Evolutionary conservation across 306 rosid genomes (phyloP).

Genomic region (Glycine soja): DNA sequence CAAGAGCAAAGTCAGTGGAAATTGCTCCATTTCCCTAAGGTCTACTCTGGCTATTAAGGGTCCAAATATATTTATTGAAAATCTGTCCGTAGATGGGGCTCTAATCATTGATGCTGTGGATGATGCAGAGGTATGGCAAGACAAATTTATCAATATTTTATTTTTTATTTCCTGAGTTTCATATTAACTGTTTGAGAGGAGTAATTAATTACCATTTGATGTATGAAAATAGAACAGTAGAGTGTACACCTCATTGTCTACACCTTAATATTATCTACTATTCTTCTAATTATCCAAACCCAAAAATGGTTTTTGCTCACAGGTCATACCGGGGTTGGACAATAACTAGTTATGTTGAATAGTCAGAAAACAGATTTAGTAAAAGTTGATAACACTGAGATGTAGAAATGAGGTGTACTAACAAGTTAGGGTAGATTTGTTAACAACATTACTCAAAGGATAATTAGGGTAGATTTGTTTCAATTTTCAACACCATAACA

Average conservation of each 20-base stretch:
- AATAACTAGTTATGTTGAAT: slow-evolving; percentile 9
- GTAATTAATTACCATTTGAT: not conserved
- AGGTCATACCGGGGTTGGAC: not conserved
- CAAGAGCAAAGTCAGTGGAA: slow-evolving; percentile 76
- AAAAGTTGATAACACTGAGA: slow-evolving; percentile 9
- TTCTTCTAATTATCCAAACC: too few species aligned
- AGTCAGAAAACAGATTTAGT: not conserved
- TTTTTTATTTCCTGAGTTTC: slow-evolving; percentile 25
- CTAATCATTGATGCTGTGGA: slow-evolving; percentile 71
- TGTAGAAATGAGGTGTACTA: not conserved
- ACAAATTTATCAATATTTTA: slow-evolving; percentile 15
- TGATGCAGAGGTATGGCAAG: slow-evolving; percentile 70
- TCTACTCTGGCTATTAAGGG: slow-evolving; percentile 88
- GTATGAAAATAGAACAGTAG: not conserved
- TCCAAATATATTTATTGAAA: slow-evolving; percentile 59
- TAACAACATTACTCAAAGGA: not conserved
- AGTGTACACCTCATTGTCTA: too few species aligned
- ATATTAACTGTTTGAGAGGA: not conserved
- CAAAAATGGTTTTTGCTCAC: too few species aligned
- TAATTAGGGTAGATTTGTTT: slow-evolving; percentile 1
- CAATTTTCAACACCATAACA: slow-evolving; percentile 13
- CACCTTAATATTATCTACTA: too few species aligned
- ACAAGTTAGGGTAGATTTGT: not conserved
- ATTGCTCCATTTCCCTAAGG: slow-evolving; percentile 75
- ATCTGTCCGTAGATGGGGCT: slow-evolving; percentile 87